Evolutionary conservation across 306 rosid species (phyloP), one percentile per base, ranked within the genome.

Genomic region (Quercus variabilis): DNA sequence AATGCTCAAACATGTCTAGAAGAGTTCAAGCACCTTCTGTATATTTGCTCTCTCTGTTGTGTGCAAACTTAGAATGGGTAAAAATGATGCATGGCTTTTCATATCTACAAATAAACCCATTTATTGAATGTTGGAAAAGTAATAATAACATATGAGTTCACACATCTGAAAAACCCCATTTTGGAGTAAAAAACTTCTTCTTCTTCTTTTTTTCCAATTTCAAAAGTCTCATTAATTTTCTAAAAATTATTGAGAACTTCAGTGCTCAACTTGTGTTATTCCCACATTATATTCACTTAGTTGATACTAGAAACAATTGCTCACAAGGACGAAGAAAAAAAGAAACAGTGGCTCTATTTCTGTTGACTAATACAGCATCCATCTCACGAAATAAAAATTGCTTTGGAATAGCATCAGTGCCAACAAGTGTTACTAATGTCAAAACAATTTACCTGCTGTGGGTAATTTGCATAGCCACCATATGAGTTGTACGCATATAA

Each of bases 391-490:
- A 33, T 5, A 67, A 67, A 67, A 30, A 64, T 30, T 64, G 70
- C 31, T 19, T 18, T 5, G 70, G 43, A 64, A 30, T 30, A 64
- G 33, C 21, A 17, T 67, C 26, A 3, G 54, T 30, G 6, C 41
- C 26, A 23, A 63, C 69, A 73, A 3, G 41, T 21, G 52, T 69
- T 83, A 62, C 63, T 69, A 30, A 76, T 33, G 28, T 57, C 20
- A 69, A 74, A 67, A 54, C 73, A 79, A 77, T 89, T 70, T 80
- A 81, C 98, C 85, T 85, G 94, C 73, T 94, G 98, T 77, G 98
- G 92, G 85, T 92, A 92, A 21, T 89, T 95, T 58, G 93, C 80
- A 80, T 90, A 92, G 74, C 97, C 90, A 71, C 92, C 84, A 81
- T 92, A 94, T 59, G 97, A 91, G 75, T 90, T 78, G 71, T 94